Base-by-base conservation (phyloP, 2,329 filamentous ascomycete species). In the Dactylella cylindrospora region DNA sequence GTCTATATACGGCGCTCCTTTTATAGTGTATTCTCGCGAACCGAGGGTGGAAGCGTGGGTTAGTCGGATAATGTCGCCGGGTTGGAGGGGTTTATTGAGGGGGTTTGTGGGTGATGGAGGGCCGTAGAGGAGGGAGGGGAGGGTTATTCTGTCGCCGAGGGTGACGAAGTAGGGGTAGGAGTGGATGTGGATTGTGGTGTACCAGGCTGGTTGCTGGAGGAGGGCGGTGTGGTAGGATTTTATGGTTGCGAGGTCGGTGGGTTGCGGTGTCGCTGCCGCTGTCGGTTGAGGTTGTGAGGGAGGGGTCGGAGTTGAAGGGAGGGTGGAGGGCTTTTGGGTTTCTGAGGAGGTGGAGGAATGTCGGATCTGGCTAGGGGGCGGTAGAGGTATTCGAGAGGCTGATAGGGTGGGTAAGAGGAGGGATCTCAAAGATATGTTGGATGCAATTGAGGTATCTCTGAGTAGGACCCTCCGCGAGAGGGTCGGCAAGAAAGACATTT, bases 11-110 rank as follows among this genome's bases (percentile, higher is more conserved):
- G 86, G 83, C 3, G 80, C 76, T 3, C 87, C 88, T 73, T 90
- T 88, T 66, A 97, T 78, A 3, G 91, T 96, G 75, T 88, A 95
- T 73, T 97, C 91, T 66, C 93, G 80, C 67, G 85, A 91, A 22
- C 93, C 93, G 36, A 98, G 76, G 49, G 85, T 78, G 32, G 83
- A 85, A 19, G 90, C 93, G 52, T 90, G 85, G 75, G 95, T 91
- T 55, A 98, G 79, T 5, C 90, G 86, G 61, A 98, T 78, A 29
- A 94, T 77, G 71, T 97, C 91, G 23, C 93, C 93, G 20, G 80
- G 83, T 25, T 67, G 44, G 13, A 64, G 45, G 15, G 59, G 52
- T 40, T 64, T 55, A 33, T 64, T 57, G 32, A 47, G 40, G 2
- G 52, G 50, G 40, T 64, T 62, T 39, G 45, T 31, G 5, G 49